phyloP scores from a whole-genome alignment of 2,329 filamentous ascomycete species.

The Xylogone sp. region DNA sequence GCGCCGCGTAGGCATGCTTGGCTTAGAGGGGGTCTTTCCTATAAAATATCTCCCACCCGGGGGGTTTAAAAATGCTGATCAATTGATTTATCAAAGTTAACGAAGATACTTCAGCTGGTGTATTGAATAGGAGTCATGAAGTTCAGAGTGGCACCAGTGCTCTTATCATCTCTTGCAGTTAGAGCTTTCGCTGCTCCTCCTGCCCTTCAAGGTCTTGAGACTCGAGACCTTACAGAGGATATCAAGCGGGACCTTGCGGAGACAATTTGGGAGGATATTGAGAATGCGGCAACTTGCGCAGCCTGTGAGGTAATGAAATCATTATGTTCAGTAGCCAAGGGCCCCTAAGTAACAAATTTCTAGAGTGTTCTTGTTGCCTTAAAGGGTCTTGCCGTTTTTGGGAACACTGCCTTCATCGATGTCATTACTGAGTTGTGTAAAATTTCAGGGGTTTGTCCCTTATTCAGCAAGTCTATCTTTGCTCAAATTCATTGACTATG shows the following conservation, averaged over 20 bases:
- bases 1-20: no score
- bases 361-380: constrained; percentile 34
- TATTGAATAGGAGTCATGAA: no score
- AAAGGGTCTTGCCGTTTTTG: constrained; percentile 39
- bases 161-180: not conserved
- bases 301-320: constrained; percentile 25
- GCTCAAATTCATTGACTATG: constrained; percentile 2
- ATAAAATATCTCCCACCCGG: no score
- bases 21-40: no score
- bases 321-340: constrained; percentile 25
- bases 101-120: no score
- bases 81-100: no score
- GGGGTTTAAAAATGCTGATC: no score
- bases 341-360: constrained; percentile 12
- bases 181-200: not conserved
- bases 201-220: not conserved
- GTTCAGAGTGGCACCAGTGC: not conserved
- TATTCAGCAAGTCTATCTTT: constrained; percentile 9
- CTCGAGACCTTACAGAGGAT: no score
- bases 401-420: constrained; percentile 37
- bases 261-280: constrained; percentile 25
- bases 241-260: constrained; percentile 4
- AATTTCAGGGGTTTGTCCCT: constrained; percentile 11
- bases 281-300: constrained; percentile 25
- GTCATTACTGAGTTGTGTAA: constrained; percentile 33